Evolutionary conservation across 2,329 filamentous ascomycete species (phyloP).

Genomic region (Fusarium torreyae): DNA sequence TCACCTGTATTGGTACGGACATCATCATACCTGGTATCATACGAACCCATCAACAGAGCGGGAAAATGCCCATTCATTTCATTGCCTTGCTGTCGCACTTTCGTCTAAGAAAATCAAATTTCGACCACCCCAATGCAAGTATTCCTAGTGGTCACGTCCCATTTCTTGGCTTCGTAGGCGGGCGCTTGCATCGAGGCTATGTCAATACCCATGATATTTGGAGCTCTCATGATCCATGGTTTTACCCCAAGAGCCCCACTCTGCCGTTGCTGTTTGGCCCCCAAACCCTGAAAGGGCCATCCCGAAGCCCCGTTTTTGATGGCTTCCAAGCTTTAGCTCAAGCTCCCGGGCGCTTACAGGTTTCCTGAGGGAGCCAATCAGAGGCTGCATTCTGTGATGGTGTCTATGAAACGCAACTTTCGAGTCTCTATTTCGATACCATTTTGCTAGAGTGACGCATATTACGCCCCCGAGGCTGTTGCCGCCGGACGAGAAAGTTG

Average conservation of each 20-base stretch:
- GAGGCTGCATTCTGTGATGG: not conserved
- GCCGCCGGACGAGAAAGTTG: slow-evolving; percentile 6
- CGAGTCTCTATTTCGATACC: slow-evolving; percentile 26
- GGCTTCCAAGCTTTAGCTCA: slow-evolving; percentile 37
- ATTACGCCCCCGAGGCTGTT: slow-evolving; percentile 25
- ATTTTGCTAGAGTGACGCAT: slow-evolving; percentile 21
- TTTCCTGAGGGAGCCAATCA: slow-evolving; percentile 45
- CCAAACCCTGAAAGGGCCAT: slow-evolving; percentile 39
- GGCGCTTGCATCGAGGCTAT: slow-evolving; percentile 47
- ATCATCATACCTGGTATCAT: no score
- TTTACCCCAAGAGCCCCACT: slow-evolving; percentile 34
- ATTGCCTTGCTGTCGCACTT: not conserved
- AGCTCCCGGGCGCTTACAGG: slow-evolving; percentile 50
- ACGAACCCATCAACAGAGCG: not conserved
- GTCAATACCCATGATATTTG: slow-evolving; percentile 31
- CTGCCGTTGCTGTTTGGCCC: slow-evolving; percentile 28
- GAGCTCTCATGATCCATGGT: slow-evolving; percentile 40
- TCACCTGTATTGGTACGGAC: no score
- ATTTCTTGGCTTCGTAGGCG: slow-evolving; percentile 42
- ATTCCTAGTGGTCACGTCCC: slow-evolving; percentile 25
- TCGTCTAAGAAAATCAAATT: not conserved
- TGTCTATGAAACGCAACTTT: slow-evolving; percentile 25
- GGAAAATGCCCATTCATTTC: not conserved
- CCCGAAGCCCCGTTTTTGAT: slow-evolving; percentile 36
- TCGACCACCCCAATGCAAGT: not conserved